Percentiles rank a stretch among this genome's conserved stretches.
Evolutionary conservation across 306 rosid species (phyloP).

Genomic region (Spatholobus suberectus): DNA sequence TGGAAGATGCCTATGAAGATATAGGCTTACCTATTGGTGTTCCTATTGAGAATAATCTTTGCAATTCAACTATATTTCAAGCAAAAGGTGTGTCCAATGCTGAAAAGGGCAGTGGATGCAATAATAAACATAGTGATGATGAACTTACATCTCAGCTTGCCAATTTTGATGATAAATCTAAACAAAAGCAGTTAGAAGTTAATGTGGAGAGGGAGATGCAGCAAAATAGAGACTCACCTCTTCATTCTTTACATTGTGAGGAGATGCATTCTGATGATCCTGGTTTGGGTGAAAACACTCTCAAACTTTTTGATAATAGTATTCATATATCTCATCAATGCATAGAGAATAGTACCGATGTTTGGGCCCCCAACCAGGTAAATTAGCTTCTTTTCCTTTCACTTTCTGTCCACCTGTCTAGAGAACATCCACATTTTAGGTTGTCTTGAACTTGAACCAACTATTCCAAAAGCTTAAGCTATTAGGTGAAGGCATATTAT

Average conservation of each 20-base stretch:
- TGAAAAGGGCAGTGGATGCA: conserved; percentile 41
- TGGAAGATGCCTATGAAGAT: conserved; percentile 81
- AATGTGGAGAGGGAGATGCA: conserved; percentile 42
- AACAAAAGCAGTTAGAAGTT: conserved; percentile 43
- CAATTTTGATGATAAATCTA: conserved; percentile 42
- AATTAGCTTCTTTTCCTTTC: conserved; percentile 26
- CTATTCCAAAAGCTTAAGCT: not conserved
- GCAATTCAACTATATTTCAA: conserved; percentile 44
- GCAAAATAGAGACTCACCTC: conserved; percentile 33
- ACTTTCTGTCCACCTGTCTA: conserved; percentile 29
- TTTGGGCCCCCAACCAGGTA: conserved; percentile 51
- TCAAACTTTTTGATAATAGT: conserved; percentile 22
- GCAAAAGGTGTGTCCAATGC: conserved; percentile 53
- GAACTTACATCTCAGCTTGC: conserved; percentile 44
- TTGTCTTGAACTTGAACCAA: conserved; percentile 21
- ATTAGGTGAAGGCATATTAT: conserved; percentile 3
- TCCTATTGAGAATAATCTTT: conserved; percentile 38
- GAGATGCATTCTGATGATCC: conserved; percentile 45
- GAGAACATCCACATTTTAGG: conserved; percentile 22
- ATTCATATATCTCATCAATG: conserved; percentile 39
- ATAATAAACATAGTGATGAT: conserved; percentile 28
- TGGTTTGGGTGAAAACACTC: conserved; percentile 39
- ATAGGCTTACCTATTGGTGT: conserved; percentile 61
- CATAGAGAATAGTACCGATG: conserved; percentile 38
- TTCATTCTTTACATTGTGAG: conserved; percentile 47